A percentile compares a stretch with the other conserved stretches of the same genome.
phyloP scores from a whole-genome alignment of 2,329 filamentous ascomycete species.

The Colletotrichum cuscutae region DNA sequence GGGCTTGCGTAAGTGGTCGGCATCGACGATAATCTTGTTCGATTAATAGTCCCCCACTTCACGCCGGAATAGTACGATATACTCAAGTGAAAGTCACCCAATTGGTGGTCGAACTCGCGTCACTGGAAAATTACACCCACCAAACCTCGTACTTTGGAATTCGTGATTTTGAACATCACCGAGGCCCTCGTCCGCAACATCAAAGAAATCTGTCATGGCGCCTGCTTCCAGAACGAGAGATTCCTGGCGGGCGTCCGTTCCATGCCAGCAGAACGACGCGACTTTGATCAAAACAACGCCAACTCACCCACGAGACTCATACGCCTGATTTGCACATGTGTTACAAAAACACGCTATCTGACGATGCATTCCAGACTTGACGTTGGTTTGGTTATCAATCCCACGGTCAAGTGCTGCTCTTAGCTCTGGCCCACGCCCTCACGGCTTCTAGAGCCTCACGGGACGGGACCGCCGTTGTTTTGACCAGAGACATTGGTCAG shows the following conservation, averaged over 20 bases:
- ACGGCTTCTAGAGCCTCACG: slow-evolving; percentile 7
- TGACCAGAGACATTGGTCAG: slow-evolving; percentile 26
- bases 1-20: slow-evolving; percentile 2
- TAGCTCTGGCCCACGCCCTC: neutral
- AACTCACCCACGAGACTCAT: neutral
- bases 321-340: neutral
- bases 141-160: neutral
- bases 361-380: slow-evolving; percentile 8
- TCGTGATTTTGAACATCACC: neutral
- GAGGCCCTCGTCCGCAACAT: neutral
- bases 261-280: slow-evolving; percentile 17
- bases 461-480: slow-evolving; percentile 26
- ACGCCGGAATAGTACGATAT: neutral
- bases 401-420: neutral
- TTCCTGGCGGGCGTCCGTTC: slow-evolving; percentile 8
- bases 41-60: slow-evolving; percentile 12
- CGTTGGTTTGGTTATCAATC: neutral
- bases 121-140: neutral
- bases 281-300: slow-evolving; percentile 5
- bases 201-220: neutral
- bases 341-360: neutral
- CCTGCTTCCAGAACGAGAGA: neutral
- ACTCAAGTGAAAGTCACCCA: neutral
- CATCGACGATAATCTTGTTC: neutral
- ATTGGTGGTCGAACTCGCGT: neutral